Percentiles rank a stretch among this genome's conserved stretches.
Conservation (phyloP, 2,329 filamentous ascomycete species). For the Monosporascus ibericus region DNA sequence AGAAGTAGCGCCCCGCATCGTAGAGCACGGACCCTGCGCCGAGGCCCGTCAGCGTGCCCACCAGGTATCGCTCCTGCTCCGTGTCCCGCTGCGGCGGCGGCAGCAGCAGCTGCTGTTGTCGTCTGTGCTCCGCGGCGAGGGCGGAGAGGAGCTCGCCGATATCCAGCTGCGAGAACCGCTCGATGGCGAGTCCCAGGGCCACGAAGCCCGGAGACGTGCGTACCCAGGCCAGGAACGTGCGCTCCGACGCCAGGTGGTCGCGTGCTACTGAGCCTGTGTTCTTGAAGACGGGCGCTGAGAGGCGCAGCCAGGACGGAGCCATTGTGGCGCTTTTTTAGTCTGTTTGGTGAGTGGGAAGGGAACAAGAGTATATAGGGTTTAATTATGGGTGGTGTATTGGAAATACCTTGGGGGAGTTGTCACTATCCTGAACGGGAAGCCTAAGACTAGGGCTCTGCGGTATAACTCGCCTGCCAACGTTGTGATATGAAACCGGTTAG, state of each 20-base stretch:
- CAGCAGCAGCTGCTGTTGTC: too few species aligned
- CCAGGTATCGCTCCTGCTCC: conserved; percentile 28
- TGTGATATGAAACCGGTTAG: too few species aligned
- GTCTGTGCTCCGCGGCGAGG: background rate
- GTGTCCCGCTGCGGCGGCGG: conserved; percentile 17
- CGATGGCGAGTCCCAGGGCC: conserved; percentile 43
- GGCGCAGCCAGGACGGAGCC: conserved; percentile 4
- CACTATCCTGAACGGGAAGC: too few species aligned
- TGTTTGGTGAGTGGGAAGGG: background rate
- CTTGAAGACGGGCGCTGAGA: conserved; percentile 24
- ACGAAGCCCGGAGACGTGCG: conserved; percentile 46
- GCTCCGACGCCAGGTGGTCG: conserved; percentile 47
- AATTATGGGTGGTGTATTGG: too few species aligned
- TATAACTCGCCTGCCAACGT: too few species aligned
- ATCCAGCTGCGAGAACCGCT: conserved; percentile 40
- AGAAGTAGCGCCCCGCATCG: conserved; percentile 41
- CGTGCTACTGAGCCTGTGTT: conserved; percentile 45
- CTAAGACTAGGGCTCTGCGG: too few species aligned
- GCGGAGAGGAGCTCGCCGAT: conserved; percentile 21
- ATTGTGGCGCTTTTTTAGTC: background rate
- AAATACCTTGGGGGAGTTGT: too few species aligned
- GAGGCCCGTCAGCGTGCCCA: conserved; percentile 35
- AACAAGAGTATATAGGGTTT: too few species aligned
- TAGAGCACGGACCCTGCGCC: conserved; percentile 40
- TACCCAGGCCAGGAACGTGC: conserved; percentile 43